These are phyloP conservation scores for Mycena pura DNA, from an alignment of 768 basidiomycete species.

Conservation along the genomic window DNA sequence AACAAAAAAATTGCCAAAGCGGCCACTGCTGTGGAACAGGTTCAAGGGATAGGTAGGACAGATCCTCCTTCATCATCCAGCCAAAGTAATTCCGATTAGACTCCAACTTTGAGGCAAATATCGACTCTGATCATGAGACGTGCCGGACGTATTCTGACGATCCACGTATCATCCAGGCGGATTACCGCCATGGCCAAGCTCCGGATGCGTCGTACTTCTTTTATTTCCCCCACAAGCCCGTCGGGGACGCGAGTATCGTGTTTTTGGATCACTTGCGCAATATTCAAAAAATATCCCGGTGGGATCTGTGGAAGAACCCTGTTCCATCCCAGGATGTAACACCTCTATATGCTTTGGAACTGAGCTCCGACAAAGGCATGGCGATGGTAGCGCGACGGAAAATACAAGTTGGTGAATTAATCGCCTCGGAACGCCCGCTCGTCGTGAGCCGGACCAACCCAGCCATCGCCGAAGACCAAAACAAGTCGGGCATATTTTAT, in stretches of 20 bases:
- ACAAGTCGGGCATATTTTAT: slow-evolving; percentile 10
- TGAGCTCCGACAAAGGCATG: slow-evolving; percentile 7
- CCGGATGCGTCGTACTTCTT: slow-evolving; percentile 18
- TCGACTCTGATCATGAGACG: too few relatives aligned
- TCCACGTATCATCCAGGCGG: slow-evolving; percentile 12
- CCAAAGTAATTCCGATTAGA: neutral
- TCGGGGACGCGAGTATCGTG: slow-evolving; percentile 1
- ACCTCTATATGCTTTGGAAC: slow-evolving; percentile 9
- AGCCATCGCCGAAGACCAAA: slow-evolving; percentile 19
- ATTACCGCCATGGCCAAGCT: slow-evolving; percentile 9
- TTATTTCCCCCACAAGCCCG: neutral
- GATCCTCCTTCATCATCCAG: neutral
- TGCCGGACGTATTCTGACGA: slow-evolving; percentile 15
- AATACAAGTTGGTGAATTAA: slow-evolving; percentile 10
- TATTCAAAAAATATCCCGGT: slow-evolving; percentile 1
- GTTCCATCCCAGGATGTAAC: neutral
- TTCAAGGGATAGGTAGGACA: neutral
- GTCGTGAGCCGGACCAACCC: slow-evolving; percentile 15
- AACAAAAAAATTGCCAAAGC: neutral
- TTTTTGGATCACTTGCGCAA: slow-evolving; percentile 17
- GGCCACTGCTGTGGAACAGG: neutral
- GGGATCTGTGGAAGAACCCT: slow-evolving; percentile 10
- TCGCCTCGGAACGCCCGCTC: slow-evolving; percentile 10
- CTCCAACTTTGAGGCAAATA: too few relatives aligned
- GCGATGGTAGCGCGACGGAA: slow-evolving; percentile 13